These are phyloP conservation scores for Triticum urartu DNA, from an alignment of 176 grass and related monocot species.

Conservation along the genomic window DNA sequence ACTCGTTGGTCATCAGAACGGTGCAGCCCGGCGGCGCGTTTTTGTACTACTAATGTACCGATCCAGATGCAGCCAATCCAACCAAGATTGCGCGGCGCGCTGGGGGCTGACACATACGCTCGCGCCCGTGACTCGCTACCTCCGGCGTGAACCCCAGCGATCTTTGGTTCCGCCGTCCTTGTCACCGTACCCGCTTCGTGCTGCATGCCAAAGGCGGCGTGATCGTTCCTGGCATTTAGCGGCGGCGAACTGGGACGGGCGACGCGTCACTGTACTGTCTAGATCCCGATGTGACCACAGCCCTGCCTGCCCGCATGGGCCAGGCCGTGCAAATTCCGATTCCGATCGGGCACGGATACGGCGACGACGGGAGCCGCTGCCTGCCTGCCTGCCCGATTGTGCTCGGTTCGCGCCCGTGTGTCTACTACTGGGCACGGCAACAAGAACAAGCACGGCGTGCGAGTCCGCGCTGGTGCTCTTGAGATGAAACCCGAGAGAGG, in stretches of 20 bases:
- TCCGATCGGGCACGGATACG: background rate
- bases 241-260: background rate
- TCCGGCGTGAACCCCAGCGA: background rate
- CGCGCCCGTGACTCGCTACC: too few relatives aligned
- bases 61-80: background rate
- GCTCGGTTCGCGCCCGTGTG: background rate
- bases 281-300: too few relatives aligned
- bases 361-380: too few relatives aligned
- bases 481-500: background rate
- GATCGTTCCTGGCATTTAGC: background rate
- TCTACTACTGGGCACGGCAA: too few relatives aligned
- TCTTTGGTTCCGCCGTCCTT: background rate
- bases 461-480: background rate
- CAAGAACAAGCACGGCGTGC: too few relatives aligned
- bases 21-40: background rate
- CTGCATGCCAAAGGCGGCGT: background rate
- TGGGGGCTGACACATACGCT: too few relatives aligned
- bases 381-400: background rate
- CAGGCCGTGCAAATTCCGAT: background rate
- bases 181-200: background rate
- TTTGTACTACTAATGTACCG: background rate
- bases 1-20: background rate
- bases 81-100: background rate
- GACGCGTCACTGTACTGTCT: constrained; percentile 1
- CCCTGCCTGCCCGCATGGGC: background rate